Base-by-base conservation (phyloP, 1,139 yeast genomes). In the Saccharomyces hybrid region DNA sequence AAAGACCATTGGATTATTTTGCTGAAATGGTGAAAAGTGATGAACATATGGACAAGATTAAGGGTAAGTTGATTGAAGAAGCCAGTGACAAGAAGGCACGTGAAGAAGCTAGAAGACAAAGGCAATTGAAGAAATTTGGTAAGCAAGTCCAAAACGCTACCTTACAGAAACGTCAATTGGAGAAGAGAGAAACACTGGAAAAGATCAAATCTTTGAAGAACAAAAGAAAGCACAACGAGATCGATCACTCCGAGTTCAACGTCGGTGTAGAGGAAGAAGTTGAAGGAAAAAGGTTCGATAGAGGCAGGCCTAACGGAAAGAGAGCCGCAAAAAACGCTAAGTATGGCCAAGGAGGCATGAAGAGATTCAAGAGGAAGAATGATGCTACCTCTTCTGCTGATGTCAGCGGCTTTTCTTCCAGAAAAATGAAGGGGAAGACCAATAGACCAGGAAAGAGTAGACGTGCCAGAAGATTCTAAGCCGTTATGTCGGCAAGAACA, bases 1-100 rank as follows among this genome's bases (percentile, higher is more conserved):
- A 95, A 44, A 83, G 99, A 71, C 99, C 99, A 30, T 75, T 82
- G 65, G 99, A 93, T 71, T 93, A 88, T 72, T 93, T 93, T 74
- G 99, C 99, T 9, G 99, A 93, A 73, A 93, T 93, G 99, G 88
- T 90, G 59, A 93, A 93, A 76, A 86, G 91, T 57, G 99, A 93
- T 71, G 97, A 90, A 71, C 99, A 93, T 72, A 93, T 93, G 99
- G 97, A 90, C 68, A 88, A 83, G 73, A 79, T 93, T 66, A 90
- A 89, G 78, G 77, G 78, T 68, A 89, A 88, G 72, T 78, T 93
- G 64, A 78, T 90, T 49, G 80, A 82, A 59, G 97, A 89, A 68
- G 97, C 96, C 52, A 86, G 95, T 41, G 86, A 87, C 68, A 88
- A 87, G 80, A 88, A 88, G 73, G 97, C 97, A 2, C 79, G 90